phyloP scores from a whole-genome alignment of 495 filamentous ascomycete species.

The Physcia stellaris region DNA sequence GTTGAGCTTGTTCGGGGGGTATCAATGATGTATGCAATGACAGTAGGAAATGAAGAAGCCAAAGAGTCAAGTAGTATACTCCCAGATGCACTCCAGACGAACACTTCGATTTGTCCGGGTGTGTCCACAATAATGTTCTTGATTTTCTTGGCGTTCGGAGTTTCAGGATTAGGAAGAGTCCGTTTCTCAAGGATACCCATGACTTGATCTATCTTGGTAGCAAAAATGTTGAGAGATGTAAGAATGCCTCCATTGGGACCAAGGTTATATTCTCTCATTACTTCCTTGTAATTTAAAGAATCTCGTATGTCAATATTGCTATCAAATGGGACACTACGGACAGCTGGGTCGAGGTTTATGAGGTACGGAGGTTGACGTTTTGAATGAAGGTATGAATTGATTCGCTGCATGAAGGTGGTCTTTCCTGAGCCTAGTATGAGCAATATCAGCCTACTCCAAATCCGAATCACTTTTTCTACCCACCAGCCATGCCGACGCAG shows the following conservation, averaged over 20 bases:
- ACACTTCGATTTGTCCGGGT: slow-evolving; percentile 95
- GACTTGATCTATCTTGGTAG: slow-evolving; percentile 95
- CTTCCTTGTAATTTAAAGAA: slow-evolving; percentile 97
- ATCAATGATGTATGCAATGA: slow-evolving; percentile 95
- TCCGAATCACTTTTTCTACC: background rate
- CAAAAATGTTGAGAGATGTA: slow-evolving; percentile 89
- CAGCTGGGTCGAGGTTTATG: slow-evolving; percentile 93
- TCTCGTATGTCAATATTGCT: slow-evolving; percentile 98
- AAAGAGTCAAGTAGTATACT: slow-evolving; percentile 87
- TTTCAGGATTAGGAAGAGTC: slow-evolving; percentile 46
- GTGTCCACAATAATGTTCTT: slow-evolving; percentile 87
- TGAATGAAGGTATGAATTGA: slow-evolving; percentile 77
- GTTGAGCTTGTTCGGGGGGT: slow-evolving; percentile 87
- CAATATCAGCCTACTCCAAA: slow-evolving; percentile 2
- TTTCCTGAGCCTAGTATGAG: slow-evolving; percentile 65
- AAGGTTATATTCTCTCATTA: slow-evolving; percentile 98
- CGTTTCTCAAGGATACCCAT: slow-evolving; percentile 81
- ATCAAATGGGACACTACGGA: slow-evolving; percentile 90
- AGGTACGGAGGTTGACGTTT: slow-evolving; percentile 72
- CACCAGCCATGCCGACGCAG: slow-evolving; percentile 91
- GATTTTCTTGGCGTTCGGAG: slow-evolving; percentile 49
- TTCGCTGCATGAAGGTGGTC: slow-evolving; percentile 97
- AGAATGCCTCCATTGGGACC: slow-evolving; percentile 97
- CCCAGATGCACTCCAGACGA: slow-evolving; percentile 91
- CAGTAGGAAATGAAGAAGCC: slow-evolving; percentile 85